Evolutionary conservation across 495 filamentous ascomycete species (phyloP).

Genomic region (Lentithecium fluviatile): DNA sequence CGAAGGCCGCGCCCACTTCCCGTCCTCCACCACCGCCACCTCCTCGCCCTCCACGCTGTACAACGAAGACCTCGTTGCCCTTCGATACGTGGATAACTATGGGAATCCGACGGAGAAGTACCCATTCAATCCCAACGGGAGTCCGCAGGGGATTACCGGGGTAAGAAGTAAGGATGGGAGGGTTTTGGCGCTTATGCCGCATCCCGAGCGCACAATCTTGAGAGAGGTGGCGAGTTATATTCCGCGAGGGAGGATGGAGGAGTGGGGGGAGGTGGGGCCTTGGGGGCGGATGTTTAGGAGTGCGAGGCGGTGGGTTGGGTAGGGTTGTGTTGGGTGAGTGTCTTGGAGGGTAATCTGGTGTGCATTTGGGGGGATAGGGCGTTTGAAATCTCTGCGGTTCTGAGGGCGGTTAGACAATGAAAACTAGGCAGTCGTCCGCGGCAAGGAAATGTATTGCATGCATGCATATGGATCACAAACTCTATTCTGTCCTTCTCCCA

Average conservation of each 20-base stretch:
- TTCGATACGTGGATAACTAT: constrained; percentile 83
- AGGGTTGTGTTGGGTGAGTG: constrained; percentile 21
- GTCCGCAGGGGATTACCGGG: constrained; percentile 80
- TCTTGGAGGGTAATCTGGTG: background rate
- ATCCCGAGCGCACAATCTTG: constrained; percentile 89
- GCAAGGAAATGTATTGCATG: too few relatives aligned
- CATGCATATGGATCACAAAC: too few relatives aligned
- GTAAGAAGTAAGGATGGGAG: constrained; percentile 78
- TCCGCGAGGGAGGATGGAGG: constrained; percentile 59
- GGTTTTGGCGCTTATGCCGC: constrained; percentile 93
- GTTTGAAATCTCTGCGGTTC: too few relatives aligned
- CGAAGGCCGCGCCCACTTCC: constrained; percentile 83
- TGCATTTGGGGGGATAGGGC: background rate
- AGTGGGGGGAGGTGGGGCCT: constrained; percentile 85
- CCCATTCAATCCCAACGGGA: constrained; percentile 92
- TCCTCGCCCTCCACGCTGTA: constrained; percentile 56
- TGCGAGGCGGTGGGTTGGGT: constrained; percentile 77
- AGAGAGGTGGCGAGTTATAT: constrained; percentile 76
- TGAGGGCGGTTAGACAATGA: too few relatives aligned
- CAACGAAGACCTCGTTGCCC: constrained; percentile 60
- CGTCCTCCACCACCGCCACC: constrained; percentile 44
- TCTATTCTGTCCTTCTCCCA: too few relatives aligned
- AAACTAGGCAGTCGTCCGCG: too few relatives aligned
- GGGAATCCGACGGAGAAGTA: constrained; percentile 74
- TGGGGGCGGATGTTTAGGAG: constrained; percentile 61